phyloP scores from a whole-genome alignment of 495 filamentous ascomycete genomes.

The Penicillium cosmopolitanum region DNA sequence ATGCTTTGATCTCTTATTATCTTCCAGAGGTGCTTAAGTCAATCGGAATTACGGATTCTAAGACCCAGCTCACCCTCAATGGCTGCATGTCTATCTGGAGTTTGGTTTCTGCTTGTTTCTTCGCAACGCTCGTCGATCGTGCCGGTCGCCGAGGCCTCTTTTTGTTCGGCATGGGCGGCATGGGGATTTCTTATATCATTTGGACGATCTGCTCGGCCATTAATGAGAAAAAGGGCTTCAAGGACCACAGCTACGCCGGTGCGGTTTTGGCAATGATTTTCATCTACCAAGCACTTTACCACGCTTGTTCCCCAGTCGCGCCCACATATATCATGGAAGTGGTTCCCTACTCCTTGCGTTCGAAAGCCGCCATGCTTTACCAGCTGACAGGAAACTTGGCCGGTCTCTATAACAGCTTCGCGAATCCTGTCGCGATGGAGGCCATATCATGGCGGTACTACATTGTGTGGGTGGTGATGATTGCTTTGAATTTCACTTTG shows the following conservation, averaged over 20 bases:
- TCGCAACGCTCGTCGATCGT: constrained; percentile 60
- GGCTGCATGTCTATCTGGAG: constrained; percentile 29
- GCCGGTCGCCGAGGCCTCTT: constrained; percentile 62
- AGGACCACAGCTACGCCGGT: constrained; percentile 51
- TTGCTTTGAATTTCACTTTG: constrained; percentile 58
- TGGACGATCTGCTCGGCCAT: constrained; percentile 62
- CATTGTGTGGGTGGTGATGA: constrained; percentile 65
- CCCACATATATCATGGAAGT: constrained; percentile 69
- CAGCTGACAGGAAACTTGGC: constrained; percentile 58
- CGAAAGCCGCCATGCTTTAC: constrained; percentile 71
- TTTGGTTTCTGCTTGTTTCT: constrained; percentile 44
- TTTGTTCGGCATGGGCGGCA: constrained; percentile 60
- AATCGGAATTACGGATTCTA: constrained; percentile 55
- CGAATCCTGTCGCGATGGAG: constrained; percentile 64
- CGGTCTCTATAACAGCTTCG: constrained; percentile 56
- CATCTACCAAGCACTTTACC: constrained; percentile 13
- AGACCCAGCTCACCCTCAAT: constrained; percentile 47
- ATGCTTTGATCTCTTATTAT: constrained; percentile 69
- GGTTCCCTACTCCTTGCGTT: constrained; percentile 66
- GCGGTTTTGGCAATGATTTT: constrained; percentile 64
- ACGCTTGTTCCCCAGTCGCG: constrained; percentile 61
- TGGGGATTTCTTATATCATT: constrained; percentile 61
- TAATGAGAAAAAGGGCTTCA: constrained; percentile 50
- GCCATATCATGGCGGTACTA: constrained; percentile 63
- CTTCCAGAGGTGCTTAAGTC: constrained; percentile 56